Percentiles rank a stretch among this genome's conserved stretches.
These are phyloP conservation scores for Neonectria hederae DNA, from an alignment of 2,329 filamentous ascomycete species.

Conservation along the genomic window DNA sequence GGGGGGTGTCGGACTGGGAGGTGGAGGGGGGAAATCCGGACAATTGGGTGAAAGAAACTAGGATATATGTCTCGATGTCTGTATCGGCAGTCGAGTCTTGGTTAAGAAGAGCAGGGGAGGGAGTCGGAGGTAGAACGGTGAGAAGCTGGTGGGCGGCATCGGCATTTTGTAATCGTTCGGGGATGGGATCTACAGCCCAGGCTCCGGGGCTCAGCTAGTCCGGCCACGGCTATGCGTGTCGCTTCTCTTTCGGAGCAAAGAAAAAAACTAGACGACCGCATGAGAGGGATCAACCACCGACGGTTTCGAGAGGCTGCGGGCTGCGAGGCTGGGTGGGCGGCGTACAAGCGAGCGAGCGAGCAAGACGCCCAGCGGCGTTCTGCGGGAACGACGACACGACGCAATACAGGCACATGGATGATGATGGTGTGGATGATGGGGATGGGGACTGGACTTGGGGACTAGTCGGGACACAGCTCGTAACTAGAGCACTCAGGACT, in stretches of 20 bases:
- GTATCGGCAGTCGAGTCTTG: slow-evolving; percentile 19
- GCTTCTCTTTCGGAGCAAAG: slow-evolving; percentile 8
- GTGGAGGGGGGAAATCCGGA: slow-evolving; percentile 8
- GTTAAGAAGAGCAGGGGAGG: slow-evolving; percentile 30
- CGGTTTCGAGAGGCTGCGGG: slow-evolving; percentile 16
- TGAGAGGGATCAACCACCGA: slow-evolving; percentile 21
- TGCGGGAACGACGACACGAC: slow-evolving; percentile 29
- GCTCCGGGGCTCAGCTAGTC: neutral
- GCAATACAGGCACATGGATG: slow-evolving; percentile 19
- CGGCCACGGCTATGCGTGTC: slow-evolving; percentile 5
- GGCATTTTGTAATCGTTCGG: slow-evolving; percentile 41
- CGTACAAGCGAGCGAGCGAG: slow-evolving; percentile 23
- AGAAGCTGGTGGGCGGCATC: slow-evolving; percentile 33
- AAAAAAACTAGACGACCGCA: slow-evolving; percentile 33
- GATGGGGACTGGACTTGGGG: neutral
- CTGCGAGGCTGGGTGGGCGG: slow-evolving; percentile 30
- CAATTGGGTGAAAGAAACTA: slow-evolving; percentile 6
- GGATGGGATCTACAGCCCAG: slow-evolving; percentile 34
- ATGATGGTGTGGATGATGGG: slow-evolving; percentile 10
- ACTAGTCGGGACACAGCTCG: slow-evolving; percentile 13
- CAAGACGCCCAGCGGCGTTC: slow-evolving; percentile 27
- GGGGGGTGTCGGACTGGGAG: slow-evolving; percentile 16
- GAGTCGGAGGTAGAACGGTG: slow-evolving; percentile 25
- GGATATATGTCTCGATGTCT: slow-evolving; percentile 19
- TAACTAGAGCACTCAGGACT: slow-evolving; percentile 9